phyloP scores from a whole-genome alignment of 768 basidiomycete species.

The Polyporus arcularius region DNA sequence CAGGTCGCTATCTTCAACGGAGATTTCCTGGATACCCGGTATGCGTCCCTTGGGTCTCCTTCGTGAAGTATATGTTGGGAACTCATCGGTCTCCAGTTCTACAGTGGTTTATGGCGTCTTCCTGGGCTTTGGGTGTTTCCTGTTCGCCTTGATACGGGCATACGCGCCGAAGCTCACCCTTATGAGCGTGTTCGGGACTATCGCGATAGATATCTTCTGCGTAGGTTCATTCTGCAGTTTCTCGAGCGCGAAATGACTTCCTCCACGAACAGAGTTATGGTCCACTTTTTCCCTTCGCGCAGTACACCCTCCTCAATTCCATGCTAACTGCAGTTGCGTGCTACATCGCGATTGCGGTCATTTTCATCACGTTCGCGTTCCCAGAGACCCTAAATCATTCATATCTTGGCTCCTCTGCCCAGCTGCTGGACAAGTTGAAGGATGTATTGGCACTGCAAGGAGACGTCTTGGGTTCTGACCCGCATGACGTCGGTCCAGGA shows the following conservation, averaged over 20 bases:
- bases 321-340: conserved; percentile 46
- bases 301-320: conserved; percentile 45
- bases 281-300: conserved; percentile 48
- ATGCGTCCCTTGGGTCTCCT: not conserved
- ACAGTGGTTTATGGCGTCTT: conserved; percentile 51
- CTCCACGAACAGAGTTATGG: conserved; percentile 38
- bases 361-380: conserved; percentile 48
- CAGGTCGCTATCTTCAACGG: conserved; percentile 48
- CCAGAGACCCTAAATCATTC: conserved; percentile 52
- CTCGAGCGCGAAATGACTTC: not conserved
- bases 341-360: conserved; percentile 52
- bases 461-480: conserved; percentile 26
- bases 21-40: conserved; percentile 48
- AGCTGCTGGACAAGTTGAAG: conserved; percentile 33
- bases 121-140: conserved; percentile 46
- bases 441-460: conserved; percentile 36
- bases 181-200: conserved; percentile 47
- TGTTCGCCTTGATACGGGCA: conserved; percentile 48
- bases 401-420: conserved; percentile 33
- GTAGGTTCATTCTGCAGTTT: conserved; percentile 26
- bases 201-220: conserved; percentile 46
- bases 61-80: not conserved
- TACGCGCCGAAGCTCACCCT: conserved; percentile 48
- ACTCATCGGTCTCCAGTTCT: conserved; percentile 29
- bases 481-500: conserved; percentile 24